A percentile compares a stretch with the other conserved stretches of the same genome.
phyloP scores from a whole-genome alignment of 352 stramenopile species.

The Phytopythium ostracodes region DNA sequence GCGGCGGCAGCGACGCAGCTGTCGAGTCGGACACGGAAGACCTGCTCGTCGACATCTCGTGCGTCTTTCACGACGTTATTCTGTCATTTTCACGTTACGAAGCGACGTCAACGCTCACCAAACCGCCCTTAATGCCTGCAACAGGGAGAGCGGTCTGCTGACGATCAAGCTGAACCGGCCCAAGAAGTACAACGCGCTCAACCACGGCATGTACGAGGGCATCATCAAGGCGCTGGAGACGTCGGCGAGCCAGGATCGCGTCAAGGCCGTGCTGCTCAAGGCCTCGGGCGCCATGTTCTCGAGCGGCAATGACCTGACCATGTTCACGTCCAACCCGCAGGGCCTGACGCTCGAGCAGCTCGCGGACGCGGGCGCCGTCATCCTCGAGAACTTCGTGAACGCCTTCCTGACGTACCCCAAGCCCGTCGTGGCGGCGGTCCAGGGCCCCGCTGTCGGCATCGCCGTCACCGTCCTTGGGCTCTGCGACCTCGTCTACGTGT shows the following conservation, averaged over 20 bases:
- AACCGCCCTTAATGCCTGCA: not conserved
- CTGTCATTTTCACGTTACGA: too few species aligned
- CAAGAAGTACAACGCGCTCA: conserved; percentile 87
- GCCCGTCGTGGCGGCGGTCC: conserved; percentile 86
- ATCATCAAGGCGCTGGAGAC: conserved; percentile 65
- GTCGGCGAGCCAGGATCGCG: conserved; percentile 52
- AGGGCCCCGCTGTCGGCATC: conserved; percentile 89
- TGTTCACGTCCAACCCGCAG: conserved; percentile 61
- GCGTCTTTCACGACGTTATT: too few species aligned
- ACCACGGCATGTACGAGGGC: conserved; percentile 76
- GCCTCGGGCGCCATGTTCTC: conserved; percentile 87
- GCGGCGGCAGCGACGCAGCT: conserved; percentile 9
- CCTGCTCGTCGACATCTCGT: conserved; percentile 56
- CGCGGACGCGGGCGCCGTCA: conserved; percentile 45
- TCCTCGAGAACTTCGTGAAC: conserved; percentile 65
- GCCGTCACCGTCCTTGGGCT: conserved; percentile 85
- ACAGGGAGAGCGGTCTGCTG: conserved; percentile 52
- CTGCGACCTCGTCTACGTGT: conserved; percentile 89
- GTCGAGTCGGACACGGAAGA: conserved; percentile 28
- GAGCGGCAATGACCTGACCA: conserved; percentile 85
- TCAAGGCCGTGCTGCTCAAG: conserved; percentile 87
- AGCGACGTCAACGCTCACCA: not conserved
- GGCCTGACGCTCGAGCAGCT: conserved; percentile 55
- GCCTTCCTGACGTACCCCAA: conserved; percentile 88
- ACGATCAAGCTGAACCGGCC: conserved; percentile 80